Conservation (phyloP, 805 yeast species). For the Kluyveromyces starmeri region DNA sequence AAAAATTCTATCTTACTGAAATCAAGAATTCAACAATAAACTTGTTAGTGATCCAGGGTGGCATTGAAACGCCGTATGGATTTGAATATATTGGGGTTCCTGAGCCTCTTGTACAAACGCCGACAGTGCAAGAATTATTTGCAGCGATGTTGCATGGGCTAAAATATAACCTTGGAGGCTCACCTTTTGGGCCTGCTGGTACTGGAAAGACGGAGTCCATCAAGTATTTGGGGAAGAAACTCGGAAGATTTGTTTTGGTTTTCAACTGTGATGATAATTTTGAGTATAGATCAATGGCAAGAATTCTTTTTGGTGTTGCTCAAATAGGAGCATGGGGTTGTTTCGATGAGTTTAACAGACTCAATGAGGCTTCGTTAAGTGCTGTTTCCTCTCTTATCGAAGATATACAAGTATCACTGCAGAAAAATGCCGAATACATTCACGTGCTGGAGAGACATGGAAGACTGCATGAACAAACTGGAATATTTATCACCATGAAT, state of each 20-base stretch:
- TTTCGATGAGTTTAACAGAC: constrained; percentile 88
- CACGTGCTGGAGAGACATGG: constrained; percentile 37
- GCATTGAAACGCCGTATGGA: constrained; percentile 51
- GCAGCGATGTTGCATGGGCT: constrained; percentile 67
- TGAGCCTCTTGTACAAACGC: constrained; percentile 68
- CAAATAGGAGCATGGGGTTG: constrained; percentile 91
- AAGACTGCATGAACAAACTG: constrained; percentile 41
- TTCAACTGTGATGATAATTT: constrained; percentile 89
- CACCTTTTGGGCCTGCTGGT: constrained; percentile 94
- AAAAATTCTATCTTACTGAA: constrained; percentile 37
- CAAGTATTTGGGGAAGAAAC: constrained; percentile 68
- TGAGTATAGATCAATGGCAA: constrained; percentile 68
- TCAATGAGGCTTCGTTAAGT: constrained; percentile 62
- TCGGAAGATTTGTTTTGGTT: constrained; percentile 77
- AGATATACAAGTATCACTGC: constrained; percentile 50
- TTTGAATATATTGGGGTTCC: constrained; percentile 75
- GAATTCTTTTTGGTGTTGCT: constrained; percentile 71
- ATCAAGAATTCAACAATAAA: constrained; percentile 22
- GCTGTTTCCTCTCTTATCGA: constrained; percentile 80
- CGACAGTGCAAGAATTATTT: constrained; percentile 55
- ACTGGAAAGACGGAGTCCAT: constrained; percentile 93
- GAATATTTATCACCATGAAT: constrained; percentile 84
- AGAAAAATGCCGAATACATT: constrained; percentile 15
- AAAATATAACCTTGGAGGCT: constrained; percentile 71
- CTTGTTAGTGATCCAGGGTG: constrained; percentile 44